A percentile compares a stretch with the other conserved stretches of the same genome.
phyloP scores from a whole-genome alignment of 2,329 filamentous ascomycete species.

The Dryadomyces sulphureus region DNA sequence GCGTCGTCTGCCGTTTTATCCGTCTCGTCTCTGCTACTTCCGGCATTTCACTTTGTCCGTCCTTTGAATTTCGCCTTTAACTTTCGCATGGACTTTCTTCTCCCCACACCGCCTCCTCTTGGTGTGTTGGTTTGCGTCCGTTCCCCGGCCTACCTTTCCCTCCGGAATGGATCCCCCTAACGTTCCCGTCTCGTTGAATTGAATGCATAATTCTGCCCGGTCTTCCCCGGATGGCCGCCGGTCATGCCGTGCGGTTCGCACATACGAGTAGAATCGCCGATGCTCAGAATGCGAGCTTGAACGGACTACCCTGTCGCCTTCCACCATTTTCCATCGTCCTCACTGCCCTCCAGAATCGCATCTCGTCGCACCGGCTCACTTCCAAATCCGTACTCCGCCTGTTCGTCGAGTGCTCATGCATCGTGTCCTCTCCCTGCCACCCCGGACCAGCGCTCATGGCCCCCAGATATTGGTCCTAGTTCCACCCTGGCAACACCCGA shows the following conservation, averaged over 20 bases:
- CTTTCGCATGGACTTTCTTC: no score
- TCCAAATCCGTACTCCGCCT: constrained; percentile 17
- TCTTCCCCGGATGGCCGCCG: constrained; percentile 15
- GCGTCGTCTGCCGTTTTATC: no score
- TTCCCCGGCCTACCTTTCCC: neutral
- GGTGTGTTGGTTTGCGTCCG: neutral
- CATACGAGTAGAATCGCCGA: constrained; percentile 18
- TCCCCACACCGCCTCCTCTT: neutral
- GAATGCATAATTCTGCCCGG: neutral
- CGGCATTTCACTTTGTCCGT: no score
- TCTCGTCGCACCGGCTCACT: constrained; percentile 16
- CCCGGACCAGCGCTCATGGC: constrained; percentile 17
- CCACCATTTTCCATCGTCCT: constrained; percentile 16
- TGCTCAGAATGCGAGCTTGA: constrained; percentile 21
- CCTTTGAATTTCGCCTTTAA: no score
- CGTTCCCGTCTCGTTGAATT: neutral
- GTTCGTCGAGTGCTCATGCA: constrained; percentile 17
- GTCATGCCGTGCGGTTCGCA: constrained; percentile 19
- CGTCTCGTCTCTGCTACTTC: no score
- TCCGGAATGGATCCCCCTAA: neutral
- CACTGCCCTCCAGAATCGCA: constrained; percentile 14
- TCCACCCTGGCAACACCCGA: neutral
- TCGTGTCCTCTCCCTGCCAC: constrained; percentile 13
- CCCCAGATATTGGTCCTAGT: constrained; percentile 17
- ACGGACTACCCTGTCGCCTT: constrained; percentile 18